Evolutionary conservation across 2,329 filamentous ascomycete genomes (phyloP).

Genomic region (Ophiostoma pallidulum): DNA sequence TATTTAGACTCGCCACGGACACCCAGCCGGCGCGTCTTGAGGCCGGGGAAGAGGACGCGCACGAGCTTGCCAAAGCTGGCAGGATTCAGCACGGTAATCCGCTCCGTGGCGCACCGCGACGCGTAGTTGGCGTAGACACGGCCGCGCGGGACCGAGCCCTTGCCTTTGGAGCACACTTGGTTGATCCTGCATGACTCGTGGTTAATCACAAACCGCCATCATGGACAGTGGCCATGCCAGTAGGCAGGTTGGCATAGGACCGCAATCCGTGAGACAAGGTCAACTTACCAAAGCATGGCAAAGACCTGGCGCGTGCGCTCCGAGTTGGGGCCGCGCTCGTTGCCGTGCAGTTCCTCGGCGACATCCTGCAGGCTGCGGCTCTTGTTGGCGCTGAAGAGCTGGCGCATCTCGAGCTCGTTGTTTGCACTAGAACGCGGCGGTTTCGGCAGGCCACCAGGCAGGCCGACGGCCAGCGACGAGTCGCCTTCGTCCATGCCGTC

Average conservation of each 20-base stretch:
- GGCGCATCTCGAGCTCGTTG: slow-evolving; percentile 72
- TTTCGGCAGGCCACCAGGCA: slow-evolving; percentile 38
- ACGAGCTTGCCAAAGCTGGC: slow-evolving; percentile 97
- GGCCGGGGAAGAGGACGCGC: slow-evolving; percentile 86
- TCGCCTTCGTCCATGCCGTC: slow-evolving; percentile 51
- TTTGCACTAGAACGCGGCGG: slow-evolving; percentile 61
- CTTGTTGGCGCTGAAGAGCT: slow-evolving; percentile 61
- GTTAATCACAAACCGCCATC: too few species aligned
- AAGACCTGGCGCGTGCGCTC: slow-evolving; percentile 80
- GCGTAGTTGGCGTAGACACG: slow-evolving; percentile 95
- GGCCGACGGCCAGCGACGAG: slow-evolving; percentile 31
- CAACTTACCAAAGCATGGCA: slow-evolving; percentile 72
- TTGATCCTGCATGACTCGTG: slow-evolving; percentile 56
- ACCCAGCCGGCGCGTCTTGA: slow-evolving; percentile 84
- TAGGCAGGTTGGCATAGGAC: too few species aligned
- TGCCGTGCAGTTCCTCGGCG: slow-evolving; percentile 65
- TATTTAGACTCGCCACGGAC: slow-evolving; percentile 97
- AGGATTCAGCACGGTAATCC: slow-evolving; percentile 90
- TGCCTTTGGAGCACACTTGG: slow-evolving; percentile 61
- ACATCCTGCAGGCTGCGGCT: slow-evolving; percentile 61
- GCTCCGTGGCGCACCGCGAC: slow-evolving; percentile 80
- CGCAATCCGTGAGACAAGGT: neutral
- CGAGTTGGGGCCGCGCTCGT: slow-evolving; percentile 70
- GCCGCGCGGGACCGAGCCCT: slow-evolving; percentile 81
- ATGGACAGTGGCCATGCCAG: too few species aligned